Conservation (phyloP, 2,329 filamentous ascomycete species). For the Coniochaeta hoffmannii region DNA sequence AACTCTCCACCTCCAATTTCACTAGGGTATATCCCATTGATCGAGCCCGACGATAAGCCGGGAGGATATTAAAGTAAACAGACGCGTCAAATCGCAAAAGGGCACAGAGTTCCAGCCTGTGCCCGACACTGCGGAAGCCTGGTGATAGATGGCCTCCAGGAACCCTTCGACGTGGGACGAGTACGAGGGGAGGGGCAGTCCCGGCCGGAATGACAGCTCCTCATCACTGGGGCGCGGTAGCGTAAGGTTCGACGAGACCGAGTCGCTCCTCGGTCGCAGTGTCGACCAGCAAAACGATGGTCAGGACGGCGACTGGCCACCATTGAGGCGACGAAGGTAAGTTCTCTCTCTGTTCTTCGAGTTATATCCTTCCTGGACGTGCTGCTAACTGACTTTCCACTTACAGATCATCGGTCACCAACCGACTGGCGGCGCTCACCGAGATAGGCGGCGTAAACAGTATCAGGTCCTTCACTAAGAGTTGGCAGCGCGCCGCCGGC, state of each 20-base stretch:
- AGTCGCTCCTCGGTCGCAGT: constrained; percentile 33
- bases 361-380: background rate
- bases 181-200: constrained; percentile 35
- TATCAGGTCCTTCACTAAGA: constrained; percentile 86
- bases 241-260: constrained; percentile 32
- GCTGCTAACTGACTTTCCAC: constrained; percentile 5
- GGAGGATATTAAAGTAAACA: background rate
- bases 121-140: background rate
- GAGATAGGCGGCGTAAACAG: constrained; percentile 89
- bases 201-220: constrained; percentile 29
- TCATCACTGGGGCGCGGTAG: constrained; percentile 31
- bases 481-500: constrained; percentile 82
- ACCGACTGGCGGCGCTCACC: constrained; percentile 48
- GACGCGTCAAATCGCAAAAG: background rate
- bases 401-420: constrained; percentile 52
- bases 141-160: constrained; percentile 14
- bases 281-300: constrained; percentile 21
- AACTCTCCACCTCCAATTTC: background rate
- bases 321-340: constrained; percentile 28
- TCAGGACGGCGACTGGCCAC: constrained; percentile 21
- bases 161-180: constrained; percentile 39
- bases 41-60: background rate
- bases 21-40: background rate
- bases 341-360: constrained; percentile 12
- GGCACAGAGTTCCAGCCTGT: background rate